Percentiles rank a stretch among this genome's conserved stretches.
These are phyloP conservation scores for Suhomyces yuchorum DNA, from an alignment of 1,139 yeast species.

Conservation along the genomic window DNA sequence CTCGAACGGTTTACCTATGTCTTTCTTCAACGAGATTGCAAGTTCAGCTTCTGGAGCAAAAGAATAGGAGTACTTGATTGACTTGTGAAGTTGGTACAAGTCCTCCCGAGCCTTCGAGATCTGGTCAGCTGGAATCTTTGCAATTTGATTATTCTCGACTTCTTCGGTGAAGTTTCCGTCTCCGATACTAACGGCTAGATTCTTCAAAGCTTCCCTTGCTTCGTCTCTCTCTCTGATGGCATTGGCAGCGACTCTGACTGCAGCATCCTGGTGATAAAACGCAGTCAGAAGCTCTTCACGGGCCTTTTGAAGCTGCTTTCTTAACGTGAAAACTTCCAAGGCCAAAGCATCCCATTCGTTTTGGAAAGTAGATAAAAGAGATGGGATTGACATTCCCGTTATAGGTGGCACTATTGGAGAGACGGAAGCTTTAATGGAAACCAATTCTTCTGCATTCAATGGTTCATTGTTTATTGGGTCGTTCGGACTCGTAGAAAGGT, in stretches of 20 bases:
- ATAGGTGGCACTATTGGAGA: slow-evolving; percentile 43
- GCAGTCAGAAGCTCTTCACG: slow-evolving; percentile 76
- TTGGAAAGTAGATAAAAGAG: slow-evolving; percentile 72
- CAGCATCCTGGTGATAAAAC: slow-evolving; percentile 86
- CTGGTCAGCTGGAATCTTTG: slow-evolving; percentile 23
- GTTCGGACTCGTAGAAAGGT: slow-evolving; percentile 61
- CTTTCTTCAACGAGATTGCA: slow-evolving; percentile 11
- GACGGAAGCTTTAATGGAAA: slow-evolving; percentile 40
- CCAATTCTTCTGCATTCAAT: slow-evolving; percentile 58
- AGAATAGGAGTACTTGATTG: slow-evolving; percentile 40
- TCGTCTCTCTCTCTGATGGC: slow-evolving; percentile 77
- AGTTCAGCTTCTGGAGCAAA: slow-evolving; percentile 21
- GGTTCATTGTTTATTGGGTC: slow-evolving; percentile 80
- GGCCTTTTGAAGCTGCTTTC: slow-evolving; percentile 69
- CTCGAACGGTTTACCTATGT: slow-evolving; percentile 18
- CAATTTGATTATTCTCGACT: neutral
- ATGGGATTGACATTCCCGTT: slow-evolving; percentile 70
- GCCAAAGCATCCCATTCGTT: slow-evolving; percentile 91
- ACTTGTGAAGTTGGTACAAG: slow-evolving; percentile 46
- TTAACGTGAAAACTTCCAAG: slow-evolving; percentile 72
- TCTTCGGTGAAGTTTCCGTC: slow-evolving; percentile 3
- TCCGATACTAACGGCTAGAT: slow-evolving; percentile 36
- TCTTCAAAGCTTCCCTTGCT: slow-evolving; percentile 58
- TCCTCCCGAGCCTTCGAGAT: slow-evolving; percentile 39
- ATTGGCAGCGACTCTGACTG: slow-evolving; percentile 79